Conservation (phyloP, 306 rosid genomes). For the Rosa persica region DNA sequence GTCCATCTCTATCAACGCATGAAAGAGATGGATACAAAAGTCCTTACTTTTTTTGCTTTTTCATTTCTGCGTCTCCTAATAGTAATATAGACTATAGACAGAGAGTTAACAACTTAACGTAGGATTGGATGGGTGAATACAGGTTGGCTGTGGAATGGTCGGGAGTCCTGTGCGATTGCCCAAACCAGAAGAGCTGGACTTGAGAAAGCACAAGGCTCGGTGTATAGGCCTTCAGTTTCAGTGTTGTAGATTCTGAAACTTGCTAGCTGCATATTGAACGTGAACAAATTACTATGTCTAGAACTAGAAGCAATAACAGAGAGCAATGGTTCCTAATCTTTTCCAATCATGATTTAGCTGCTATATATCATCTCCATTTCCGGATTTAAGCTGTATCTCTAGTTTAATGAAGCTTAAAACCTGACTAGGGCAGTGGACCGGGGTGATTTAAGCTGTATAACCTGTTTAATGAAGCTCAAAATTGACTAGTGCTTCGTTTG, state of each 20-base stretch:
- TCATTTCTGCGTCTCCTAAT: too few species aligned
- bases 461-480: too few species aligned
- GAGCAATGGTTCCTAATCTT: background rate
- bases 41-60: too few species aligned
- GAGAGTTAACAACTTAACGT: background rate
- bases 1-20: background rate
- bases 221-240: conserved; percentile 57
- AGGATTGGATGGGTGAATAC: background rate
- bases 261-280: conserved; percentile 8
- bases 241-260: conserved; percentile 59
- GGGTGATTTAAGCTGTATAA: background rate
- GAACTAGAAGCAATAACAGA: background rate
- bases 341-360: background rate
- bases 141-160: conserved; percentile 70
- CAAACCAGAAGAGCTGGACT: conserved; percentile 47
- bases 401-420: background rate
- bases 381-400: background rate
- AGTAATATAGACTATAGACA: too few species aligned
- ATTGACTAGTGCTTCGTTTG: too few species aligned
- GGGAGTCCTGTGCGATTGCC: conserved; percentile 76
- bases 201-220: conserved; percentile 49
- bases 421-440: background rate
- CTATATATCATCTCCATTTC: background rate
- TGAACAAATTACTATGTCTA: background rate
- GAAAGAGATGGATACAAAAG: too few species aligned